Evolutionary conservation across 305 asterid genomes (phyloP), one percentile per base, ranked within the genome.

Genomic region (Fraxinus baroniana): DNA sequence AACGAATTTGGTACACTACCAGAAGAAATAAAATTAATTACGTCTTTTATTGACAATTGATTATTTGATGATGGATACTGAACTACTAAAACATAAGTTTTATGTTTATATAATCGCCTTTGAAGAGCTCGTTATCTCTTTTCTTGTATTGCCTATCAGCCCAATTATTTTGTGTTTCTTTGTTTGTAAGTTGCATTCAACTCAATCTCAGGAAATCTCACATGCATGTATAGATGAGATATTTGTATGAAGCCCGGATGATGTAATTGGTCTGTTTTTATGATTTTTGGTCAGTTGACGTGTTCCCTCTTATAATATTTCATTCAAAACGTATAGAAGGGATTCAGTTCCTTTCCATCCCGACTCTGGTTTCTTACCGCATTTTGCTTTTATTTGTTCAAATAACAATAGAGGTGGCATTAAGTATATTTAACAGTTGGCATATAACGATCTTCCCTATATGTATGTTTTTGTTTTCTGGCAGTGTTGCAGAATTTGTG

Each of bases 401-500:
- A 28, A 28, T 10, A 26, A 8, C 18, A 28, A 68, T 28, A 68
- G 37, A 68, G 9, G 37, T 8, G 37, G 74, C 37, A 68, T 68
- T 49, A 15, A 49, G 33, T 22, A 28, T 49, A 46, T 28, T 15
- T 49, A 68, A 60, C 44, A 26, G 18, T 79, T 66, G n/a, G 75
- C 68, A 72, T 20, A 74, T 77, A 78, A 20, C 9, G 30, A 44
- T 10, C 49, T 77, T 76, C 72, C 77, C 72, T 82, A 4, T 13
- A 28, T 68, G 77, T 83, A 79, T 52, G 78, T 55, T 85, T 79
- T 78, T 86, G 62, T 86, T 88, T 81, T 37, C 57, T 87, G 90
- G 89, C 97, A 97, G 99, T 86, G 98, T 97, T 60, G 99, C 99
- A 72, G 98, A 95, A 84, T 97, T 35, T 87, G 91, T 92, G 79